Evolutionary conservation across 192 early-diverging fungal genomes (phyloP), one percentile per base, ranked within the genome.

Genomic region (Irineochytrium annulatum): DNA sequence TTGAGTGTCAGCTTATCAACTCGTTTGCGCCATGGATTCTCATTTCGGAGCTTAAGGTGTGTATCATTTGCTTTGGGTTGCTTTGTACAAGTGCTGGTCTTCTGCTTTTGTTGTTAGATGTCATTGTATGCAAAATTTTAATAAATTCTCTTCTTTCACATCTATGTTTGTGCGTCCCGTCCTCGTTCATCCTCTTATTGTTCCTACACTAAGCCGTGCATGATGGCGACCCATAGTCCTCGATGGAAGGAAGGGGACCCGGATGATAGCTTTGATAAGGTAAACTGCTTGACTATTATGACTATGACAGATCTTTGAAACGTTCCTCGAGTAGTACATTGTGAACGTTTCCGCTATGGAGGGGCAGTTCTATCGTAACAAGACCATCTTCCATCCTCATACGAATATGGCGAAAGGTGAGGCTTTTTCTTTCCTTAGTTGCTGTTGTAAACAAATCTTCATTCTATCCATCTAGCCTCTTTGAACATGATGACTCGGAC

Each of bases 401-500:
- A 73, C 71, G 3, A 78, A 78, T 54, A 78, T 78, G 73, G 73
- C 77, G 5, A 77, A 78, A 59, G 62, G 54, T 65, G 20, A 43
- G 33, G 11, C 27, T 17, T n/a, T 30, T 8, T 17, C 22, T 30
- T 8, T 11, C 33, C 62, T 62, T 28, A 45, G 8, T 62, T 13
- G 34, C 3, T 5, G n/a, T 43, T 26, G 17, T 66, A 29, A 22
- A 4, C 57, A 24, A 28, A 67, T 49, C 48, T 59, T 39, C 62
- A 71, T 33, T 59, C 8, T 11, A 14, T 29, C n/a, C 17, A 59
- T 60, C 16, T 63, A 65, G 65, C 77, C 6, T 63, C 74, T 6
- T 52, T 83, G 6, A 83, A 83, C 55, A 83, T 83, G 81, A 70
- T 83, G 71, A 83, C 81, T 14, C 66, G 81, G 19, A 83, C 81